Conservation (phyloP, 345 rosid species). For the Noccaea caerulescens region DNA sequence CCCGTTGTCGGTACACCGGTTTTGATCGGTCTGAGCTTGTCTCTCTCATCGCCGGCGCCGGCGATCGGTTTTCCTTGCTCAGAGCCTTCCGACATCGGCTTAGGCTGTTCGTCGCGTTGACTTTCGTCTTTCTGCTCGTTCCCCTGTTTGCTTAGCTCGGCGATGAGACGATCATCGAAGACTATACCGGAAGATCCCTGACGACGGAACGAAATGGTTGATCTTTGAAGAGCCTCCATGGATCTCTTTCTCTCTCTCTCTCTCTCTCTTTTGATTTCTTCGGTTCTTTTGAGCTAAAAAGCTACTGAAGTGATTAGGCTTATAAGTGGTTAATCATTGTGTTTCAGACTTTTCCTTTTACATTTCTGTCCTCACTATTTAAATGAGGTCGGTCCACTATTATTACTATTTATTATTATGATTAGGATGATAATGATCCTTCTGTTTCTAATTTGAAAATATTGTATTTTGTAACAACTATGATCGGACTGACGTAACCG, state of each 20-base stretch:
- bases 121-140: conserved; percentile 42
- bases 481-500: not conserved
- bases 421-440: not conserved
- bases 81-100: conserved; percentile 36
- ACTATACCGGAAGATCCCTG: conserved; percentile 95
- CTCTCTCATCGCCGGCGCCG: conserved; percentile 39
- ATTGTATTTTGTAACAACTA: not conserved
- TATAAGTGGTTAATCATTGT: conserved; percentile 46
- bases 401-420: conserved; percentile 22
- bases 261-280: conserved; percentile 23
- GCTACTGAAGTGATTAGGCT: conserved; percentile 24
- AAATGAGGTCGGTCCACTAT: conserved; percentile 31
- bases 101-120: conserved; percentile 42
- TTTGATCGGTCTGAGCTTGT: conserved; percentile 48
- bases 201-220: conserved; percentile 81
- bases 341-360: conserved; percentile 24
- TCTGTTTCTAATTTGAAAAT: not conserved
- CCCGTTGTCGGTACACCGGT: conserved; percentile 44
- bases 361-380: conserved; percentile 32
- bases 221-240: conserved; percentile 94
- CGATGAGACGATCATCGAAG: conserved; percentile 77
- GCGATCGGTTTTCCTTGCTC: conserved; percentile 37
- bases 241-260: conserved; percentile 14
- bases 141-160: conserved; percentile 53
- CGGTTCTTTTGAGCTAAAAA: conserved; percentile 15